A percentile compares a stretch with the other conserved stretches of the same genome.
These are phyloP conservation scores for Aspergillus amoenus DNA, from an alignment of 2,329 filamentous ascomycete species.

Conservation along the genomic window DNA sequence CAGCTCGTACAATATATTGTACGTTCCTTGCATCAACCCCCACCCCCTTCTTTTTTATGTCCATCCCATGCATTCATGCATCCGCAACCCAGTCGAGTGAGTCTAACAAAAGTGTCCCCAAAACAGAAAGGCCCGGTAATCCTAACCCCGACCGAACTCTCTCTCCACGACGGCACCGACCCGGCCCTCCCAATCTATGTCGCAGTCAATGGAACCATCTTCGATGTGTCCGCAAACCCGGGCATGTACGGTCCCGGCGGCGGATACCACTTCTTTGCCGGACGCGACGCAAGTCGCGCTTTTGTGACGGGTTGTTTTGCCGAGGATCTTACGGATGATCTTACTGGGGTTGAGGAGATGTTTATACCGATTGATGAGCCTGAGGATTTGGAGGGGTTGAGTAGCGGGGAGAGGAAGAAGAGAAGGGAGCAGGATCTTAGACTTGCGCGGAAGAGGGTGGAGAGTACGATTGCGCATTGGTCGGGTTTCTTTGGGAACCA, in stretches of 20 bases:
- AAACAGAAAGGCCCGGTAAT: constrained; percentile 57
- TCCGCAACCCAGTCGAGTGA: neutral
- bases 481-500: constrained; percentile 76
- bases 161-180: constrained; percentile 74
- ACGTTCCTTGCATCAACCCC: constrained; percentile 30
- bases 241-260: constrained; percentile 75
- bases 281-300: constrained; percentile 79
- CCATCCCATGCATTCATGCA: neutral
- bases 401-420: constrained; percentile 46
- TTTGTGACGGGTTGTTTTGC: constrained; percentile 93
- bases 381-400: constrained; percentile 31
- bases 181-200: constrained; percentile 78
- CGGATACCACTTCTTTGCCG: constrained; percentile 82
- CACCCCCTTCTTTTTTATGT: neutral
- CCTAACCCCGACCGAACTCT: constrained; percentile 74
- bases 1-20: constrained; percentile 64
- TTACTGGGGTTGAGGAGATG: constrained; percentile 85
- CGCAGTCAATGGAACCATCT: constrained; percentile 71
- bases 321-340: constrained; percentile 78
- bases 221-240: constrained; percentile 60
- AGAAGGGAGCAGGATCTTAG: constrained; percentile 63
- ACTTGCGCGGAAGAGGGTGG: constrained; percentile 64
- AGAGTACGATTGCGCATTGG: constrained; percentile 75
- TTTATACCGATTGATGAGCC: constrained; percentile 69
- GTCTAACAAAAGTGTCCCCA: neutral